Percentiles rank a stretch among this genome's conserved stretches.
Evolutionary conservation across 179 eudicot genomes (phyloP).

Genomic region (Silene noctiflora): DNA sequence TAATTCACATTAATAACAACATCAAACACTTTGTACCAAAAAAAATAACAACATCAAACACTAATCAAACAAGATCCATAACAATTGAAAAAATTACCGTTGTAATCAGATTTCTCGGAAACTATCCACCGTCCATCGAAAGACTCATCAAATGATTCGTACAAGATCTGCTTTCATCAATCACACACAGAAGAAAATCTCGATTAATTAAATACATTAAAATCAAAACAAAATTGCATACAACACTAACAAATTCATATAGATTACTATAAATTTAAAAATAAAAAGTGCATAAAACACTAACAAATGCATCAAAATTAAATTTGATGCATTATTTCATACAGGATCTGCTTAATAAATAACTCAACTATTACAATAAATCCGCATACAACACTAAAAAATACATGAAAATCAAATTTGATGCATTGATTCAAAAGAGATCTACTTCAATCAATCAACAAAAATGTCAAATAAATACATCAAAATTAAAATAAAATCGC

Average conservation of each 20-base stretch:
- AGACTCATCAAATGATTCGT: slow-evolving; percentile 74
- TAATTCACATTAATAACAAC: neutral
- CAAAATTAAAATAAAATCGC: too few species aligned
- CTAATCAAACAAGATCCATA: neutral
- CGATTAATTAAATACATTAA: neutral
- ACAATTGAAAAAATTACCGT: slow-evolving; percentile 37
- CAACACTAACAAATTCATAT: neutral
- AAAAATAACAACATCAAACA: neutral
- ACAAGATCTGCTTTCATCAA: slow-evolving; percentile 45
- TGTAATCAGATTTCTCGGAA: slow-evolving; percentile 70
- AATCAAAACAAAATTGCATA: neutral
- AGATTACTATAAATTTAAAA: neutral
- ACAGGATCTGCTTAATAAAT: too few species aligned
- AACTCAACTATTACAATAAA: too few species aligned
- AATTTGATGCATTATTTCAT: too few species aligned
- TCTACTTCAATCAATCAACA: too few species aligned
- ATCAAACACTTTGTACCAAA: neutral
- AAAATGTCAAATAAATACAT: too few species aligned
- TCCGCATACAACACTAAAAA: too few species aligned
- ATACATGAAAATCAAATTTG: too few species aligned
- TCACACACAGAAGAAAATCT: neutral
- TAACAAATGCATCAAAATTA: too few species aligned
- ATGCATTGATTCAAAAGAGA: too few species aligned
- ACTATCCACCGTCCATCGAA: slow-evolving; percentile 81
- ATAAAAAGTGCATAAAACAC: too few species aligned